phyloP scores from a whole-genome alignment of 1,284 basidiomycete genomes.

The Ceratobasidium sp. region DNA sequence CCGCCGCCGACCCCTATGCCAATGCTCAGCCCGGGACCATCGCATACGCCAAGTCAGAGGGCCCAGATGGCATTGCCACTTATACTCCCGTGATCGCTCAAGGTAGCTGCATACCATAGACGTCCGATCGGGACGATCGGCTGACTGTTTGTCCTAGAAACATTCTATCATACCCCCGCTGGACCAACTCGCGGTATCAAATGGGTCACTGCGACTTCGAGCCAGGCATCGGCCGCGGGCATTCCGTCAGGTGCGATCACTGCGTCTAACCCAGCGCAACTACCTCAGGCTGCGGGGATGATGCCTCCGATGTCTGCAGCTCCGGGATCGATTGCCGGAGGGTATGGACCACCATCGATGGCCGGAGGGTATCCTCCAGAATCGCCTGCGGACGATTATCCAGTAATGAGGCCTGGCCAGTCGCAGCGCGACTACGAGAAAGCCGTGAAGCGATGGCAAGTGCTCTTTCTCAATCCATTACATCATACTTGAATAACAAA shows the following conservation, averaged over 20 bases:
- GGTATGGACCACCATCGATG: conserved; percentile 19
- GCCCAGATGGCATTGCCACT: conserved; percentile 41
- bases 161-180: conserved; percentile 34
- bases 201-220: conserved; percentile 37
- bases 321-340: neutral
- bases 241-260: conserved; percentile 37
- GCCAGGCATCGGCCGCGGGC: conserved; percentile 36
- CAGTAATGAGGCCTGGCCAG: conserved; percentile 32
- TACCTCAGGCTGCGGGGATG: conserved; percentile 25
- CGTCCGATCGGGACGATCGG: conserved; percentile 23
- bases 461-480: neutral
- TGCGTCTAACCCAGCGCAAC: conserved; percentile 27
- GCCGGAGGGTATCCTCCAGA: conserved; percentile 16
- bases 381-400: conserved; percentile 38
- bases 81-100: conserved; percentile 40
- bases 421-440: conserved; percentile 23
- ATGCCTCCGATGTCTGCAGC: conserved; percentile 24
- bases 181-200: conserved; percentile 39
- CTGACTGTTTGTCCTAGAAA: conserved; percentile 23
- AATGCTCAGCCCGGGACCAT: conserved; percentile 37
- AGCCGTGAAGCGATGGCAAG: conserved; percentile 28
- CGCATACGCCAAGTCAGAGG: conserved; percentile 39
- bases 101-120: neutral
- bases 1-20: conserved; percentile 33
- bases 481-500: neutral